A percentile compares a stretch with the other conserved stretches of the same genome.
These are phyloP conservation scores for Tephrocybe sp. DNA, from an alignment of 768 basidiomycete genomes.

Conservation along the genomic window DNA sequence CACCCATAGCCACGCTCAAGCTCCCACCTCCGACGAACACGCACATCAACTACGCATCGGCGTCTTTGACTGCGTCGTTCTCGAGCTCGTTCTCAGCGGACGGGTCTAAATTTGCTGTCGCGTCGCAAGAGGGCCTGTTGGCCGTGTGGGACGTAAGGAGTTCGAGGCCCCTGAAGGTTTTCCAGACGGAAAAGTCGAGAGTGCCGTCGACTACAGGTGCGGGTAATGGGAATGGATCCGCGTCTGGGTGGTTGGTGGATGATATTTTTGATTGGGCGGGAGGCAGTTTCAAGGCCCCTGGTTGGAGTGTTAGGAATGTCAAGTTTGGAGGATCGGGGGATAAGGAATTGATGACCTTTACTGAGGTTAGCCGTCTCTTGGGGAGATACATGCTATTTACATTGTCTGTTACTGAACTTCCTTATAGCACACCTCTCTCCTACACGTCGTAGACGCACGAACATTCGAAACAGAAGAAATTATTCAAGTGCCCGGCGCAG, in stretches of 20 bases:
- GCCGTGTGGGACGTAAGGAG: slow-evolving; percentile 84
- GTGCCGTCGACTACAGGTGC: slow-evolving; percentile 20
- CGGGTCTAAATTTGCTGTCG: slow-evolving; percentile 78
- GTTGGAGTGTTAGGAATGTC: slow-evolving; percentile 83
- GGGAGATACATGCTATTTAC: neutral
- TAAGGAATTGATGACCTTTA: slow-evolving; percentile 83
- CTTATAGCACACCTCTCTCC: slow-evolving; percentile 68
- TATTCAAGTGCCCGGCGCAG: slow-evolving; percentile 50
- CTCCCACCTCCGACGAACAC: slow-evolving; percentile 55
- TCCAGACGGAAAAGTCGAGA: slow-evolving; percentile 51
- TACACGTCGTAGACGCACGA: slow-evolving; percentile 85
- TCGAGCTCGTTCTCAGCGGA: slow-evolving; percentile 76
- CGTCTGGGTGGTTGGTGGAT: slow-evolving; percentile 54
- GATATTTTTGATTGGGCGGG: slow-evolving; percentile 70
- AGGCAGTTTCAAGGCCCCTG: slow-evolving; percentile 56
- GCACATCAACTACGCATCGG: slow-evolving; percentile 31
- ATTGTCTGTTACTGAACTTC: slow-evolving; percentile 10
- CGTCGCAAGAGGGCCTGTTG: slow-evolving; percentile 77
- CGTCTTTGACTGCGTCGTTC: slow-evolving; percentile 68
- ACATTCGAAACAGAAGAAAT: slow-evolving; percentile 81
- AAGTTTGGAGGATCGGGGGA: slow-evolving; percentile 76
- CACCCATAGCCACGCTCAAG: slow-evolving; percentile 64
- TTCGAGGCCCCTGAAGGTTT: slow-evolving; percentile 64
- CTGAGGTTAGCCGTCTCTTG: slow-evolving; percentile 80
- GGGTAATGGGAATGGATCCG: slow-evolving; percentile 40